A percentile compares a stretch with the other conserved stretches of the same genome.
phyloP scores from a whole-genome alignment of 352 stramenopile species.

The Pythium aristosporum region DNA sequence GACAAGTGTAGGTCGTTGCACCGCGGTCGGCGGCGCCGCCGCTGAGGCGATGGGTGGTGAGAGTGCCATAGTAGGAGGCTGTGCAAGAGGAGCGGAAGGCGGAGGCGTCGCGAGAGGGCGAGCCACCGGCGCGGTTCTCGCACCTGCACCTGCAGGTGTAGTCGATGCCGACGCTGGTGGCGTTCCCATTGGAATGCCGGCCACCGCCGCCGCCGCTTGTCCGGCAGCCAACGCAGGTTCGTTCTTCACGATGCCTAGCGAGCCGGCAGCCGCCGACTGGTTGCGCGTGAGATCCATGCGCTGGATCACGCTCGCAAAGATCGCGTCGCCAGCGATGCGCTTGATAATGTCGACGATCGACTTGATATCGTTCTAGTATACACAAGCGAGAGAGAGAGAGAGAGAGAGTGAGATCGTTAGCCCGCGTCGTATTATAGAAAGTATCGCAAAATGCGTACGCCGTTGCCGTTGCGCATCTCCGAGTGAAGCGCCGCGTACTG shows the following conservation, averaged over 20 bases:
- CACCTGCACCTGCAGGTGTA: neutral
- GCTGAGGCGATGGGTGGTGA: neutral
- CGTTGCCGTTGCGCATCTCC: slow-evolving; percentile 83
- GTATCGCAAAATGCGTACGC: no score
- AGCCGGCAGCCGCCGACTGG: slow-evolving; percentile 41
- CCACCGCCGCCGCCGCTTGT: neutral
- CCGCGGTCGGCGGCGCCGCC: neutral
- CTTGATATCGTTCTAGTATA: slow-evolving; percentile 77
- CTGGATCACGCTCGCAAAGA: slow-evolving; percentile 80
- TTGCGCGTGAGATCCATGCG: slow-evolving; percentile 78
- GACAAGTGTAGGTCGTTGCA: slow-evolving; percentile 31
- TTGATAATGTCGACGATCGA: slow-evolving; percentile 89
- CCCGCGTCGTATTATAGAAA: no score
- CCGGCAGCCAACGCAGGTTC: slow-evolving; percentile 3
- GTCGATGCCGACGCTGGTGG: neutral
- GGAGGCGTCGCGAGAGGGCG: slow-evolving; percentile 3
- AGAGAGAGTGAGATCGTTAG: neutral
- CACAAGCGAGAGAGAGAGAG: neutral
- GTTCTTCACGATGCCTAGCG: slow-evolving; percentile 30
- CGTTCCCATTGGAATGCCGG: no score
- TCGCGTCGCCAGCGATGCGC: slow-evolving; percentile 74
- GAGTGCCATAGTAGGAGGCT: neutral
- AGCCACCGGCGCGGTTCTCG: neutral
- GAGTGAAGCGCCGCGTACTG: slow-evolving; percentile 78
- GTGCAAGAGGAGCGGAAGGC: neutral